Conservation (phyloP, 306 rosid species). For the Inga laurina region DNA sequence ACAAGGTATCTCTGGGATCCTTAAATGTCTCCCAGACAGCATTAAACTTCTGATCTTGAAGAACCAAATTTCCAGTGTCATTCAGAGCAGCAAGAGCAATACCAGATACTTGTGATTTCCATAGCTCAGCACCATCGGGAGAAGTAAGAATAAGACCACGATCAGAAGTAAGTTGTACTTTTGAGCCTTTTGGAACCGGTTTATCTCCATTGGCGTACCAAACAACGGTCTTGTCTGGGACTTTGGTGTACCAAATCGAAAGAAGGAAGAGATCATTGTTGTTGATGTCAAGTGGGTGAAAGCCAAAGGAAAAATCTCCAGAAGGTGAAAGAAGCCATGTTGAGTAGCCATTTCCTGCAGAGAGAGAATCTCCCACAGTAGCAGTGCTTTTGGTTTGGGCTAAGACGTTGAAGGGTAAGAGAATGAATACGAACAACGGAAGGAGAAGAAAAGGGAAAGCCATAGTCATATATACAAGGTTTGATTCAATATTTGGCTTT, state of each 20-base stretch:
- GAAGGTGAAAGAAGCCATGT: constrained; percentile 46
- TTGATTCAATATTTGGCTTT: background rate
- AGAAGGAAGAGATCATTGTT: constrained; percentile 28
- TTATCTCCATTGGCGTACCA: constrained; percentile 39
- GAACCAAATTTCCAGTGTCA: background rate
- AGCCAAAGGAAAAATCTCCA: constrained; percentile 44
- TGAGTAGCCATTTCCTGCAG: constrained; percentile 25
- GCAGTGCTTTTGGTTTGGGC: constrained; percentile 12
- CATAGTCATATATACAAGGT: background rate
- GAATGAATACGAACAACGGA: constrained; percentile 10
- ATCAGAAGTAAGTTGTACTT: constrained; percentile 24
- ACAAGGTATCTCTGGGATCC: constrained; percentile 31
- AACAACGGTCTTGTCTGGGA: constrained; percentile 30
- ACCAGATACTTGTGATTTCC: background rate
- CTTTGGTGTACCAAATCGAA: constrained; percentile 40
- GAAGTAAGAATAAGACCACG: constrained; percentile 29
- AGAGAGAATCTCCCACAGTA: background rate
- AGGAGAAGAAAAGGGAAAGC: background rate
- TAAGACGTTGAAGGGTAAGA: background rate
- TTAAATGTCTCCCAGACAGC: constrained; percentile 38
- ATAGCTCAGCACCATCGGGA: background rate
- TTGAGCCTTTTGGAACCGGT: constrained; percentile 28
- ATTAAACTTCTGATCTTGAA: background rate
- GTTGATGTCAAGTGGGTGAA: background rate
- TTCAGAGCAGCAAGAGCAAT: background rate